phyloP scores from a whole-genome alignment of 2,329 filamentous ascomycete genomes.

The Penicillium occitanis region DNA sequence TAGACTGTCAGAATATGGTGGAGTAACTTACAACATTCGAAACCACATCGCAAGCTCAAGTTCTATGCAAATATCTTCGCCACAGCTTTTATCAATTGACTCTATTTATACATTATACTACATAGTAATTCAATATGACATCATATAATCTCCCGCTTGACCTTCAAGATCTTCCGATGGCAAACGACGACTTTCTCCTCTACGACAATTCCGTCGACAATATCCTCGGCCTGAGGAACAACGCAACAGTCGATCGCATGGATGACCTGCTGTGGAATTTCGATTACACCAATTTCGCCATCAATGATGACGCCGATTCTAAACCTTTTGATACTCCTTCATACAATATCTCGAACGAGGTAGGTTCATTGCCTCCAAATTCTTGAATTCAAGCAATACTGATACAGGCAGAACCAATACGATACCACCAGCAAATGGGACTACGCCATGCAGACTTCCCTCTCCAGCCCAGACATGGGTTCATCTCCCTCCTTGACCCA shows the following conservation, averaged over 20 bases:
- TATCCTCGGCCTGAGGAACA: neutral
- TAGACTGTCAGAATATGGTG: neutral
- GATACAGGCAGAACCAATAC: constrained; percentile 1
- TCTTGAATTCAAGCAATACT: neutral
- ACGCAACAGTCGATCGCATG: neutral
- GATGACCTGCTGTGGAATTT: constrained; percentile 11
- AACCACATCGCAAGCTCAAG: neutral
- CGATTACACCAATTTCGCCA: constrained; percentile 1
- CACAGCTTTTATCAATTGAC: neutral
- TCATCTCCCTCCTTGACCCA: constrained; percentile 8
- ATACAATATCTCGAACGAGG: neutral
- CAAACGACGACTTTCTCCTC: constrained; percentile 3
- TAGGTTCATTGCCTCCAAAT: neutral
- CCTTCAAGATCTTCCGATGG: neutral
- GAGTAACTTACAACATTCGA: neutral
- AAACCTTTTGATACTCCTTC: neutral
- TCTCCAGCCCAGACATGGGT: neutral
- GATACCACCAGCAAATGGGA: constrained; percentile 1
- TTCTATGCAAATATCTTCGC: neutral
- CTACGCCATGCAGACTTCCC: neutral
- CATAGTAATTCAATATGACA: neutral
- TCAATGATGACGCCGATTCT: neutral
- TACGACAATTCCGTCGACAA: neutral
- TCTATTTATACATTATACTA: neutral
- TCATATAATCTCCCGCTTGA: neutral